These are phyloP conservation scores for Amyloporia xantha DNA, from an alignment of 768 basidiomycete species.

Conservation along the genomic window DNA sequence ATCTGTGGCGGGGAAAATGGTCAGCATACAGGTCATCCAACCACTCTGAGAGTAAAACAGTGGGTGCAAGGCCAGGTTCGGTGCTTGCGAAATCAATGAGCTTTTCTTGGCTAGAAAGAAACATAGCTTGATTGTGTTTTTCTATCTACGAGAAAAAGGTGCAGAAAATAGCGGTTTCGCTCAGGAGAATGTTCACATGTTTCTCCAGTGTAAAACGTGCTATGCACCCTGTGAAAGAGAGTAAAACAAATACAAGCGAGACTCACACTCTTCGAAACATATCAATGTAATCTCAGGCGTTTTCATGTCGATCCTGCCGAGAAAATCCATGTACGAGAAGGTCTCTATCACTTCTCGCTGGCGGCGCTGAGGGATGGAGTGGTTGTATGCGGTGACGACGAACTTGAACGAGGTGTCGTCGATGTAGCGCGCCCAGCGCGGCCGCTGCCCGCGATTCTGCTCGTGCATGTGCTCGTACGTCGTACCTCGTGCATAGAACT, in stretches of 20 bases:
- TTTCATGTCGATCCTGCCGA: constrained; percentile 78
- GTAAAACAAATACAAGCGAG: neutral
- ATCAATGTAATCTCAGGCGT: constrained; percentile 66
- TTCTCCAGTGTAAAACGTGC: neutral
- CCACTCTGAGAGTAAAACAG: too few relatives aligned
- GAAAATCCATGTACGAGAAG: constrained; percentile 81
- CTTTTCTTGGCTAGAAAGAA: too few relatives aligned
- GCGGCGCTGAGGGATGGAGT: constrained; percentile 59
- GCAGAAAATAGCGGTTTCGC: too few relatives aligned
- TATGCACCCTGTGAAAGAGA: neutral
- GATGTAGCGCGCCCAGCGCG: constrained; percentile 54
- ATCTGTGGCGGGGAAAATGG: constrained; percentile 30
- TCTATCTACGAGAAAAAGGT: too few relatives aligned
- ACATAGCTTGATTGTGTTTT: too few relatives aligned
- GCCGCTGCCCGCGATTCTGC: constrained; percentile 34
- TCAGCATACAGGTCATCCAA: neutral
- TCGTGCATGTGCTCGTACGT: constrained; percentile 68
- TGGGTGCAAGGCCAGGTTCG: too few relatives aligned
- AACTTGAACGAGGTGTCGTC: constrained; percentile 77
- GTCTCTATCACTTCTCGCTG: constrained; percentile 66
- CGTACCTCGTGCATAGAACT: constrained; percentile 66
- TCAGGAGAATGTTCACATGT: neutral
- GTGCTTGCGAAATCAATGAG: too few relatives aligned
- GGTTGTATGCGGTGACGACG: constrained; percentile 65
- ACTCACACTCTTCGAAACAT: constrained; percentile 85